Conservation (phyloP, 1,284 basidiomycete species). For the Inonotus hispidus region DNA sequence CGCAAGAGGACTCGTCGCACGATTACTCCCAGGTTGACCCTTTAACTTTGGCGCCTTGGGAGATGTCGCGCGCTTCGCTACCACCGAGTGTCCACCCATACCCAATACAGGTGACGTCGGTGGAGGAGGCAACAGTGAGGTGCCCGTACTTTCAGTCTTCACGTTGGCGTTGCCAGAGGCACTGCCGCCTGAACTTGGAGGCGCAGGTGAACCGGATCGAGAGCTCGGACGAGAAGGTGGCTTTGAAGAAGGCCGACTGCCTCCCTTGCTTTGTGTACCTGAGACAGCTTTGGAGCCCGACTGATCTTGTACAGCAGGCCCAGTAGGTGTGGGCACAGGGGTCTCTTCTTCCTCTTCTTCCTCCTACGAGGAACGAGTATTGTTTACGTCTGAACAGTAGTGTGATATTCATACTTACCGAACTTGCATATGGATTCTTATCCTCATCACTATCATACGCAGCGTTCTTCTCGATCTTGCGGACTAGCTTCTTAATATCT, state of each 20-base stretch:
- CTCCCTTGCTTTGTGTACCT: not conserved
- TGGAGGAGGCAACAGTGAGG: not conserved
- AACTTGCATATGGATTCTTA: conserved; percentile 74
- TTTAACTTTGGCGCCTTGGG: conserved; percentile 52
- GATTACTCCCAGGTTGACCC: conserved; percentile 30
- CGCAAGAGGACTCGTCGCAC: conserved; percentile 39
- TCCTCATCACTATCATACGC: conserved; percentile 80
- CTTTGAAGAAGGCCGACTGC: conserved; percentile 6
- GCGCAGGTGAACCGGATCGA: conserved; percentile 11
- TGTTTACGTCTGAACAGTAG: conserved; percentile 7
- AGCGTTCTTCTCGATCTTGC: conserved; percentile 65
- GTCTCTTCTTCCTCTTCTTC: conserved; percentile 69
- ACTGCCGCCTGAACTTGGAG: conserved; percentile 7
- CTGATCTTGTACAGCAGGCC: conserved; percentile 47
- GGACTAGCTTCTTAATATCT: conserved; percentile 73
- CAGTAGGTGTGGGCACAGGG: conserved; percentile 36
- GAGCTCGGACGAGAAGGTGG: conserved; percentile 12
- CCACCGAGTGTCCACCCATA: conserved; percentile 63
- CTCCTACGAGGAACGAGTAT: conserved; percentile 34
- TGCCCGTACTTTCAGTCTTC: conserved; percentile 5
- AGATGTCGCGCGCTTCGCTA: conserved; percentile 80
- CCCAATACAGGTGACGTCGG: conserved; percentile 38
- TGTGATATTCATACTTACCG: conserved; percentile 41
- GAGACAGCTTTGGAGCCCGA: conserved; percentile 17
- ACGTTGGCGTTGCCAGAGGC: not conserved